Evolutionary conservation across 768 basidiomycete genomes (phyloP).

Genomic region (Lactarius hatsudake): DNA sequence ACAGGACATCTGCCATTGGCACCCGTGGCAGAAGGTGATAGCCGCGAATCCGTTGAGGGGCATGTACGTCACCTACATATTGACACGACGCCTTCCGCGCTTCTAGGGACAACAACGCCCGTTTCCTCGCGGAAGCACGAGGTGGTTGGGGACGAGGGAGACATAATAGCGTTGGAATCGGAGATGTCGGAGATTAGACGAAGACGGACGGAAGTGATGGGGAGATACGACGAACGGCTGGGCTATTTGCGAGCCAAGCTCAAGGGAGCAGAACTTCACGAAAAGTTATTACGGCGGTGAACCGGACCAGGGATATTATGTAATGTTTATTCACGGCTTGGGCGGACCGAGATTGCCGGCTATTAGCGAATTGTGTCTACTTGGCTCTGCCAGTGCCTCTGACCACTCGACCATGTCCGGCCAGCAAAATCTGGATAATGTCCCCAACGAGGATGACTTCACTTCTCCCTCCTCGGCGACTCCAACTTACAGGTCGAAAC

Average conservation of each 20-base stretch:
- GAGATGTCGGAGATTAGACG: constrained; percentile 70
- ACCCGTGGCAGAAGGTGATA: constrained; percentile 50
- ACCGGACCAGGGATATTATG: not conserved
- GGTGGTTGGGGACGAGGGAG: constrained; percentile 37
- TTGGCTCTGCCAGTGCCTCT: not conserved
- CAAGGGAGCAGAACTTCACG: constrained; percentile 80
- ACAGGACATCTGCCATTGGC: constrained; percentile 49
- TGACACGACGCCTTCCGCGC: constrained; percentile 8
- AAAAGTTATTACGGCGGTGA: constrained; percentile 66
- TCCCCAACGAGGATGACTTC: constrained; percentile 3
- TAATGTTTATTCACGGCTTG: not conserved
- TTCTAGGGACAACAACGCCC: not conserved
- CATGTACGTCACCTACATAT: constrained; percentile 16
- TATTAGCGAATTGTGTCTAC: not conserved
- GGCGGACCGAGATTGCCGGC: not conserved
- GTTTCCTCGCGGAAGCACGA: constrained; percentile 23
- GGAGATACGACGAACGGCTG: constrained; percentile 70
- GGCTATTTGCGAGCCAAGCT: constrained; percentile 80
- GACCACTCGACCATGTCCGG: constrained; percentile 11
- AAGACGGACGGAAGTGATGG: constrained; percentile 66
- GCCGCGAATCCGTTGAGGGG: constrained; percentile 18
- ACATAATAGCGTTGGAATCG: constrained; percentile 42
- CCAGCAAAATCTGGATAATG: constrained; percentile 6
- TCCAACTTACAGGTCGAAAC: constrained; percentile 18
- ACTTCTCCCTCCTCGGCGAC: constrained; percentile 27